Conservation (phyloP, 495 filamentous ascomycete genomes). For the Poronia punctata region DNA sequence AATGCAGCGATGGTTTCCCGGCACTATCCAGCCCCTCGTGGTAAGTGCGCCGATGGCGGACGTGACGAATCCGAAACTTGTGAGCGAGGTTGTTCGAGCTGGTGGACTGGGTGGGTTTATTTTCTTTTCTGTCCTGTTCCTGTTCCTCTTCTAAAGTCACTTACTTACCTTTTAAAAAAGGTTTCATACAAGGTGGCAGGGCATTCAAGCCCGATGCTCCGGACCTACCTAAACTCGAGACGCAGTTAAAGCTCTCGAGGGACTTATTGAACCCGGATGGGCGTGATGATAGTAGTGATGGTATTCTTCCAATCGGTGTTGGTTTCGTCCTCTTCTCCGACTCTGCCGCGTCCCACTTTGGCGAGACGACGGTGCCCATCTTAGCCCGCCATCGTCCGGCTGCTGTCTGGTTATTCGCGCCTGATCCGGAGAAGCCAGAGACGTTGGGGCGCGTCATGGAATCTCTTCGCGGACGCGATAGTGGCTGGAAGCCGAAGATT, state of each 20-base stretch:
- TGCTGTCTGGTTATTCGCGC: slow-evolving; percentile 73
- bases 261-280: slow-evolving; percentile 19
- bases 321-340: slow-evolving; percentile 30
- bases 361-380: slow-evolving; percentile 27
- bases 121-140: not conserved
- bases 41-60: slow-evolving; percentile 66
- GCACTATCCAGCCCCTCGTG: slow-evolving; percentile 40
- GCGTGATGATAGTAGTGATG: not conserved
- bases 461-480: slow-evolving; percentile 23
- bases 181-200: slow-evolving; percentile 32
- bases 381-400: slow-evolving; percentile 47
- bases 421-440: slow-evolving; percentile 37
- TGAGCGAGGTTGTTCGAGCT: slow-evolving; percentile 57
- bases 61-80: slow-evolving; percentile 55
- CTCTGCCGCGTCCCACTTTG: slow-evolving; percentile 20
- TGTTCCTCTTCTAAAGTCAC: not conserved
- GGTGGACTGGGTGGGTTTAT: slow-evolving; percentile 52
- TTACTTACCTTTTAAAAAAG: too few species aligned
- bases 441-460: slow-evolving; percentile 38
- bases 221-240: slow-evolving; percentile 19
- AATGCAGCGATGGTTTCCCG: slow-evolving; percentile 26
- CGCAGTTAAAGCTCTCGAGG: slow-evolving; percentile 31
- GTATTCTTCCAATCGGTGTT: slow-evolving; percentile 34
- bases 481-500: slow-evolving; percentile 35
- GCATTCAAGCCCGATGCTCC: slow-evolving; percentile 25